Evolutionary conservation across 257 asterid genomes (phyloP).

Genomic region (Paraleonurus japonicus): DNA sequence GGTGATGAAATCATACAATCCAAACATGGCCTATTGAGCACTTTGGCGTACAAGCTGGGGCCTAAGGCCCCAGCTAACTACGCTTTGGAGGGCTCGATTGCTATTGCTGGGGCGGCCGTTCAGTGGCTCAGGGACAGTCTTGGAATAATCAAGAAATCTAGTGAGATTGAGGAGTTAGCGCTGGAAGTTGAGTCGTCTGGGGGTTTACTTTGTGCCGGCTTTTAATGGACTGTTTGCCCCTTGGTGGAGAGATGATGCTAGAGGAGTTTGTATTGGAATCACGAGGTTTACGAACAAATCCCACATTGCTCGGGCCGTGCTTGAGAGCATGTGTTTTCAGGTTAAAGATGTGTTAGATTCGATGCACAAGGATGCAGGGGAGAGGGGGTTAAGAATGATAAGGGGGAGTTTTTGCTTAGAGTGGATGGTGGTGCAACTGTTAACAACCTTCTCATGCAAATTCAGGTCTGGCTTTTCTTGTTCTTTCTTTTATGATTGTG

Average conservation of each 20-base stretch:
- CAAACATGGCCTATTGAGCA: constrained; percentile 77
- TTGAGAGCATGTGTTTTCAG: constrained; percentile 99
- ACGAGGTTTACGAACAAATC: constrained; percentile 92
- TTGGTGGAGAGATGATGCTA: constrained; percentile 99
- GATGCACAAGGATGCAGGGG: constrained; percentile 90
- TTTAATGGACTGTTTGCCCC: constrained; percentile 97
- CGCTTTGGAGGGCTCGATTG: constrained; percentile 96
- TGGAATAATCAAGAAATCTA: constrained; percentile 71
- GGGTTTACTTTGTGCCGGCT: constrained; percentile 95
- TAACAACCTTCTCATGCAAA: constrained; percentile 87
- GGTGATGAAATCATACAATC: constrained; percentile 69
- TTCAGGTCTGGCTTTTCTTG: constrained; percentile 80
- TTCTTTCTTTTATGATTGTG: background rate
- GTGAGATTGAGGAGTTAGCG: constrained; percentile 90
- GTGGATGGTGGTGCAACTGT: constrained; percentile 97
- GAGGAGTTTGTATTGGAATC: constrained; percentile 89
- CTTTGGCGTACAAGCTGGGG: constrained; percentile 86
- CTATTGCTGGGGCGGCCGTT: constrained; percentile 98
- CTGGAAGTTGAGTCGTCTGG: constrained; percentile 66
- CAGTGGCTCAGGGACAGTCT: constrained; percentile 97
- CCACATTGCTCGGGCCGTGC: constrained; percentile 93
- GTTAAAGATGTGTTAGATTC: constrained; percentile 81
- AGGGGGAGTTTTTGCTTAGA: constrained; percentile 73
- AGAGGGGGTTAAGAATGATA: constrained; percentile 44
- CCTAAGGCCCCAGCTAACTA: constrained; percentile 80